Base-by-base conservation (phyloP, 345 rosid genomes). In the Arabis alpina region DNA sequence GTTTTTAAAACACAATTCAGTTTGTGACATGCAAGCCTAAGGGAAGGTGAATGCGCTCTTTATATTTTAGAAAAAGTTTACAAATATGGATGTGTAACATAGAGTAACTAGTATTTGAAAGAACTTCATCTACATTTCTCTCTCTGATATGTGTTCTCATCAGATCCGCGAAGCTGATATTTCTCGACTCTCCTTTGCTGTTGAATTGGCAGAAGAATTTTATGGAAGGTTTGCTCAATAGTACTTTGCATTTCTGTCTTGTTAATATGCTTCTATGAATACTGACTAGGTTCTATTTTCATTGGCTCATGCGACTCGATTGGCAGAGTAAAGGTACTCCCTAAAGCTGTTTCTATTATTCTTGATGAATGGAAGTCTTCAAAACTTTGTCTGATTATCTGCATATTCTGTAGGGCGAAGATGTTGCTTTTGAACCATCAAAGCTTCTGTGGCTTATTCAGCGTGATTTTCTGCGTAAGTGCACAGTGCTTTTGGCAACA, bases 131-230 rank as follows among this genome's bases (percentile, higher is more conserved):
- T 47, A 28, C 60, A 27, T 47, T 45, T 68, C 53, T 54, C 41
- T 54, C 11, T 69, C 66, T 76, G 50, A 76, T 56, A 28, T 55
- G 61, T 42, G 43, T 63, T 76, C 15, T 63, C 71, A 56, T 68
- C 82, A 94, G 99, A 87, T 92, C 32, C 91, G 98, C 25, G 99
- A 94, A 85, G 99, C 99, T 79, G 99, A 94, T 61, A 89, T 94
- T 82, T 92, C 98, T 56, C 87, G 99, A 61, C 82, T 94, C 63
- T 94, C 99, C 77, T 94, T 94, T 81, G 99, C 99, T 69, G 96
- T 90, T 76, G 99, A 94, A 81, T 90, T 94, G 68, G 99, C 99
- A 57, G 99, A 94, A 84, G 99, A 94, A 77, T 94, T 94, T 79
- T 94, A 94, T 78, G 99, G 97, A 84, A 94, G 99, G 97, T 89